Evolutionary conservation across 352 stramenopile genomes (phyloP).

Genomic region (Globisporangium cystogenes): DNA sequence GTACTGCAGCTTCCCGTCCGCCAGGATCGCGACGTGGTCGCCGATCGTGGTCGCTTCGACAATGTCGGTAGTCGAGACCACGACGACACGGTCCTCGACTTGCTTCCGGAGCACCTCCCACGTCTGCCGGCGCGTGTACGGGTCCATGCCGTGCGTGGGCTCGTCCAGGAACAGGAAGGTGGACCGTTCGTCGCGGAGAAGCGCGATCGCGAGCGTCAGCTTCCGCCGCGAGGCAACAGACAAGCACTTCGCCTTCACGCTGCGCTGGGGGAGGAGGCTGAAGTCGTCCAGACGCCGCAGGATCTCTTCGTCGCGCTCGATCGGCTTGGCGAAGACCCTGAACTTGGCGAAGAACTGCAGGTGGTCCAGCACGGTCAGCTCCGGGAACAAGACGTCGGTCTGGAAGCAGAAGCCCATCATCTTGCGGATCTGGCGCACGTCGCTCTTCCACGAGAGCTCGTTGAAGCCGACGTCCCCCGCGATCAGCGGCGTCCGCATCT

Average conservation of each 20-base stretch:
- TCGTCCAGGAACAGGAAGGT: constrained; percentile 75
- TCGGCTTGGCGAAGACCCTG: constrained; percentile 15
- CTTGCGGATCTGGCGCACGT: constrained; percentile 39
- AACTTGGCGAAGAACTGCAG: constrained; percentile 43
- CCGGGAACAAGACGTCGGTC: constrained; percentile 60
- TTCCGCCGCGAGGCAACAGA: constrained; percentile 79
- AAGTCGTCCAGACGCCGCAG: constrained; percentile 24
- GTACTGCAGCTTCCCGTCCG: constrained; percentile 35
- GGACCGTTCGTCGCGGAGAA: constrained; percentile 55
- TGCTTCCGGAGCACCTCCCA: constrained; percentile 58
- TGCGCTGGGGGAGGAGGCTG: constrained; percentile 25
- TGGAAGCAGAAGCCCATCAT: constrained; percentile 60
- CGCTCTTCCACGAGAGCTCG: constrained; percentile 33
- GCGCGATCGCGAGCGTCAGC: constrained; percentile 74
- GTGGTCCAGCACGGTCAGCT: constrained; percentile 68
- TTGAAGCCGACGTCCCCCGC: constrained; percentile 44
- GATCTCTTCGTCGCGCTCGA: constrained; percentile 14
- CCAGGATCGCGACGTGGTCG: constrained; percentile 63
- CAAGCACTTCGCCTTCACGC: constrained; percentile 30
- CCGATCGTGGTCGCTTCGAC: constrained; percentile 79
- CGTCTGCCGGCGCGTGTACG: constrained; percentile 88
- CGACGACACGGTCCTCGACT: constrained; percentile 39
- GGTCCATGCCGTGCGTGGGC: constrained; percentile 91
- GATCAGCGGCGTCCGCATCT: constrained; percentile 17
- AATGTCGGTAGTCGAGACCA: constrained; percentile 92